A percentile compares a stretch with the other conserved stretches of the same genome.
These are phyloP conservation scores for Candida maltosa DNA, from an alignment of 805 yeast species.

Conservation along the genomic window DNA sequence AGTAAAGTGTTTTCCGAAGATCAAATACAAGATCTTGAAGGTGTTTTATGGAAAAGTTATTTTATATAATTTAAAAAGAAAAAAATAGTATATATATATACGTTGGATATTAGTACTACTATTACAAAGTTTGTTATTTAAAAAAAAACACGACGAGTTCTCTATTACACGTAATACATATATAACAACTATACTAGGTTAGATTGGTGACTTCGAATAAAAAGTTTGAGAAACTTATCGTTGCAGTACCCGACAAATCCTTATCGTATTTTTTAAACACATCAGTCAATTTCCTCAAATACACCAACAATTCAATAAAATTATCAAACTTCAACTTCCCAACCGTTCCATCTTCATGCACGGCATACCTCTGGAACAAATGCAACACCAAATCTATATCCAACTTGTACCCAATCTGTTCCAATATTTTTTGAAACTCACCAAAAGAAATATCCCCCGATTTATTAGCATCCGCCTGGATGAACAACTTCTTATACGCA, in stretches of 20 bases:
- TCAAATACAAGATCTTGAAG: slow-evolving; percentile 88
- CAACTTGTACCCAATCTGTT: slow-evolving; percentile 63
- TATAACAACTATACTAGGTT: slow-evolving; percentile 9
- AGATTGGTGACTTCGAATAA: slow-evolving; percentile 49
- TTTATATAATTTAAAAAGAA: slow-evolving; percentile 51
- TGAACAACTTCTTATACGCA: slow-evolving; percentile 64
- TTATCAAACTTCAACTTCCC: slow-evolving; percentile 67
- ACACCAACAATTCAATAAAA: slow-evolving; percentile 77
- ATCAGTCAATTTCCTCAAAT: slow-evolving; percentile 73
- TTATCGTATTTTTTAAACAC: slow-evolving; percentile 73
- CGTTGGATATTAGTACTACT: neutral
- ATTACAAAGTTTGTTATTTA: no score
- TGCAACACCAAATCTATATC: slow-evolving; percentile 54
- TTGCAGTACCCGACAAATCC: slow-evolving; percentile 71
- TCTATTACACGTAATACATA: no score
- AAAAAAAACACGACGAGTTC: no score
- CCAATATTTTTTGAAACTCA: slow-evolving; percentile 59
- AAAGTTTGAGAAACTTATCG: slow-evolving; percentile 63
- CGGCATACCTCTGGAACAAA: slow-evolving; percentile 53
- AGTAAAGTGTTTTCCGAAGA: slow-evolving; percentile 67
- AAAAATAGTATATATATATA: neutral
- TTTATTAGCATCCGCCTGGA: slow-evolving; percentile 56
- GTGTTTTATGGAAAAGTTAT: slow-evolving; percentile 89
- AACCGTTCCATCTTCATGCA: slow-evolving; percentile 27
- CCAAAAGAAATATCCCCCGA: slow-evolving; percentile 62